Conservation (phyloP, 345 rosid genomes). For the Aegle marmelos region DNA sequence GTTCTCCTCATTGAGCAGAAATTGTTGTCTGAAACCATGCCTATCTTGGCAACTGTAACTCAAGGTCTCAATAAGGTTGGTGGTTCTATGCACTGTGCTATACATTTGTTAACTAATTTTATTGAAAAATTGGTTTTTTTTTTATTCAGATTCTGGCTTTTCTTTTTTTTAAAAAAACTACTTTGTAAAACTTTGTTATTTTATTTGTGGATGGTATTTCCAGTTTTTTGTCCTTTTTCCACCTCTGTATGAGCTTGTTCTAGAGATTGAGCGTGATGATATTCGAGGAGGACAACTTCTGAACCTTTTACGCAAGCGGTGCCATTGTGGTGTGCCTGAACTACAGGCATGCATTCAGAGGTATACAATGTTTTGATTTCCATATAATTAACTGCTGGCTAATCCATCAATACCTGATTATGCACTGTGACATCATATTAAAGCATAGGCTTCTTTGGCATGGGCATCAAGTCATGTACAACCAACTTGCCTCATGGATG, state of each 20-base stretch:
- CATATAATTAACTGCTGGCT: background rate
- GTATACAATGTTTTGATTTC: slow-evolving; percentile 30
- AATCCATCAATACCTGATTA: background rate
- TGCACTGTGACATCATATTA: background rate
- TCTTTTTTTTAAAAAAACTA: no score
- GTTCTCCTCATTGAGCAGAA: slow-evolving; percentile 89
- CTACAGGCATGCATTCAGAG: slow-evolving; percentile 90
- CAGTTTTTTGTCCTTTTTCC: slow-evolving; percentile 91
- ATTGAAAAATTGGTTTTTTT: background rate
- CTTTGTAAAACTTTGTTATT: background rate
- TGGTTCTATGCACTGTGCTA: background rate
- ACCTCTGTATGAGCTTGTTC: slow-evolving; percentile 80
- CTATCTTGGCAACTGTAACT: slow-evolving; percentile 77
- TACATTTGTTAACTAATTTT: background rate
- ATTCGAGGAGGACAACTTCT: slow-evolving; percentile 90
- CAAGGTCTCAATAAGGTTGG: slow-evolving; percentile 91
- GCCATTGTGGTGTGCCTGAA: slow-evolving; percentile 98
- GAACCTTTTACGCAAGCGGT: slow-evolving; percentile 76
- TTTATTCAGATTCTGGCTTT: background rate
- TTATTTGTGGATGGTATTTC: background rate
- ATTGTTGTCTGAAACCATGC: slow-evolving; percentile 71
- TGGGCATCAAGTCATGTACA: slow-evolving; percentile 93
- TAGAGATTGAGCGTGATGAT: slow-evolving; percentile 88
- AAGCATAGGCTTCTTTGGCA: slow-evolving; percentile 93
- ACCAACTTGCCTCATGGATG: slow-evolving; percentile 96